Percentiles rank a stretch among this genome's conserved stretches.
phyloP scores from a whole-genome alignment of 768 basidiomycete species.

The Leccinellum rugosiceps region DNA sequence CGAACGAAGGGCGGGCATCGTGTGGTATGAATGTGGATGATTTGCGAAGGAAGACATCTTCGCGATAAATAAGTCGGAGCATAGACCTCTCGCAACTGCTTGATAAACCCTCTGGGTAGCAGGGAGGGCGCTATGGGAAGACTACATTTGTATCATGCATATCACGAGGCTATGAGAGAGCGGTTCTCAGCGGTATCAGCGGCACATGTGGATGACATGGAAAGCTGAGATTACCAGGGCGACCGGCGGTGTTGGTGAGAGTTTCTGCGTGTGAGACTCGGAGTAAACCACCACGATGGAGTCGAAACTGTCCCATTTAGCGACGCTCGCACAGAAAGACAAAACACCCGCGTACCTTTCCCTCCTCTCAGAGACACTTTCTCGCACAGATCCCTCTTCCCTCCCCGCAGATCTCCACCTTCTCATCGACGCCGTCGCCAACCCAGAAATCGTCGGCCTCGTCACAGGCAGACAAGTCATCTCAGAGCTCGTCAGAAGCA shows the following conservation, averaged over 20 bases:
- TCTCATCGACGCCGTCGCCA: constrained; percentile 77
- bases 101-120: not conserved
- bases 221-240: constrained; percentile 29
- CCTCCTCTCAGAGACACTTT: constrained; percentile 64
- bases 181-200: constrained; percentile 18
- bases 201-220: no score
- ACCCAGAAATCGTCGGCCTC: constrained; percentile 76
- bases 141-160: not conserved
- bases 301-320: constrained; percentile 57
- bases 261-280: no score
- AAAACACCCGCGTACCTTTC: constrained; percentile 73
- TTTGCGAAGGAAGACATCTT: constrained; percentile 43
- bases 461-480: constrained; percentile 88
- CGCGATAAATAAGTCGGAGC: not conserved
- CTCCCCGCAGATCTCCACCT: constrained; percentile 61
- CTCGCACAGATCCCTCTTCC: constrained; percentile 46
- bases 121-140: not conserved
- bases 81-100: not conserved
- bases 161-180: constrained; percentile 20
- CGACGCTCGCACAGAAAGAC: constrained; percentile 75
- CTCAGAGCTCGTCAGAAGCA: constrained; percentile 73
- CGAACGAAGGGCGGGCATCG: constrained; percentile 30
- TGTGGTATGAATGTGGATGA: constrained; percentile 32
- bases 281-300: constrained; percentile 56
- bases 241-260: no score